Percentiles rank a stretch among this genome's conserved stretches.
phyloP scores from a whole-genome alignment of 345 rosid species.

The Diplotaxis tenuifolia region DNA sequence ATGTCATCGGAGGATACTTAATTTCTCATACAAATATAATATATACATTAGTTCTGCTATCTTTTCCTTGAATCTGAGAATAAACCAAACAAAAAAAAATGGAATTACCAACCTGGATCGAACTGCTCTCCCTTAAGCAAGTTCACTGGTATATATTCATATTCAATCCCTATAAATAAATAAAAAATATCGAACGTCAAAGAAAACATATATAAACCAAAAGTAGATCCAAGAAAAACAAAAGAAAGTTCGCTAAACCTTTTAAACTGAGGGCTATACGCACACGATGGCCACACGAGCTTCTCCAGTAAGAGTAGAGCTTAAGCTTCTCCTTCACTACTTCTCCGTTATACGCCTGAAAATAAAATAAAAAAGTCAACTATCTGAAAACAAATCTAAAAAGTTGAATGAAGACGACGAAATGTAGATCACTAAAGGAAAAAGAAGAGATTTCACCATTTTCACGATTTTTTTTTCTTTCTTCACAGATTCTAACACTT shows the following conservation, averaged over 20 bases:
- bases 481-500: background rate
- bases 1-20: background rate
- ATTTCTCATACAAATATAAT: conserved; percentile 17
- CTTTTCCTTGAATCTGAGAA: background rate
- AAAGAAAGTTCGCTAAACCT: too few species aligned
- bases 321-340: conserved; percentile 30
- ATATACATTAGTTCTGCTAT: background rate
- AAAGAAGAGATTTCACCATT: background rate
- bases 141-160: conserved; percentile 65
- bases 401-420: background rate
- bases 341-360: conserved; percentile 16
- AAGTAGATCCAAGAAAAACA: background rate
- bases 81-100: background rate
- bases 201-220: background rate
- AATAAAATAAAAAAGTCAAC: background rate
- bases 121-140: conserved; percentile 56
- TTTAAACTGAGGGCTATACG: conserved; percentile 74
- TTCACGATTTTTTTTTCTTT: background rate
- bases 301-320: conserved; percentile 69
- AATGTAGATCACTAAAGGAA: background rate
- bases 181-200: background rate
- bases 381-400: background rate
- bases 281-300: conserved; percentile 75
- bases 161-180: conserved; percentile 51
- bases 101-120: conserved; percentile 47